Percentiles rank a stretch among this genome's conserved stretches.
Evolutionary conservation across 2,329 filamentous ascomycete species (phyloP).

Genomic region (Hymenoscyphus albidus): DNA sequence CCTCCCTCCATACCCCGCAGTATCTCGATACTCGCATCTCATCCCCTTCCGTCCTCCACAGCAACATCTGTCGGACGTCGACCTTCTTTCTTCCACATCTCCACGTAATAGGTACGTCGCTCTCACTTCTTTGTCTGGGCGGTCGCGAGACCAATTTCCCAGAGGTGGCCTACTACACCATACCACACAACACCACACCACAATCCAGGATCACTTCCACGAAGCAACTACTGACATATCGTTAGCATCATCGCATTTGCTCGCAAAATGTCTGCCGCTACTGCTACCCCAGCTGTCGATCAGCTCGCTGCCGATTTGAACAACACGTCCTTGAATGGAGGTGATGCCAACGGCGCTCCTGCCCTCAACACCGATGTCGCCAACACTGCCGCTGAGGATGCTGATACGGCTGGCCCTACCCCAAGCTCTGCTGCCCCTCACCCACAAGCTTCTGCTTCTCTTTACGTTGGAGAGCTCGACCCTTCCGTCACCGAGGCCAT

Average conservation of each 20-base stretch:
- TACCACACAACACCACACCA: background rate
- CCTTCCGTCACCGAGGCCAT: constrained; percentile 97
- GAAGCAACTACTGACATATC: constrained; percentile 15
- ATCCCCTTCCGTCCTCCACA: constrained; percentile 22
- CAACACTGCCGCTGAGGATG: constrained; percentile 49
- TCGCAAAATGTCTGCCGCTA: constrained; percentile 57
- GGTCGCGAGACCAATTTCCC: constrained; percentile 12
- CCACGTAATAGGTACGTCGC: constrained; percentile 25
- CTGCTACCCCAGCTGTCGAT: constrained; percentile 61
- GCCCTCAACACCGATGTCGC: constrained; percentile 72
- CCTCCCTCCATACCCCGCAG: constrained; percentile 19
- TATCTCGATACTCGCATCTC: constrained; percentile 24
- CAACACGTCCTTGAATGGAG: constrained; percentile 66
- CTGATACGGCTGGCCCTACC: constrained; percentile 63
- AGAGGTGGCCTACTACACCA: background rate
- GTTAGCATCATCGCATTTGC: constrained; percentile 24
- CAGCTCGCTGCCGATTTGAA: constrained; percentile 77
- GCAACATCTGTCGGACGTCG: constrained; percentile 12
- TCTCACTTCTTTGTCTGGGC: constrained; percentile 11
- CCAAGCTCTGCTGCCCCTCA: constrained; percentile 69
- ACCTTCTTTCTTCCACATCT: constrained; percentile 24
- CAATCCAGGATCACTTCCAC: background rate
- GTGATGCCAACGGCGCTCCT: constrained; percentile 62
- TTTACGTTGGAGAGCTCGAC: constrained; percentile 98
- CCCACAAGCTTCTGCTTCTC: constrained; percentile 91